Evolutionary conservation across 2,329 filamentous ascomycete species (phyloP).

Genomic region (Cercospora zeae-maydis): DNA sequence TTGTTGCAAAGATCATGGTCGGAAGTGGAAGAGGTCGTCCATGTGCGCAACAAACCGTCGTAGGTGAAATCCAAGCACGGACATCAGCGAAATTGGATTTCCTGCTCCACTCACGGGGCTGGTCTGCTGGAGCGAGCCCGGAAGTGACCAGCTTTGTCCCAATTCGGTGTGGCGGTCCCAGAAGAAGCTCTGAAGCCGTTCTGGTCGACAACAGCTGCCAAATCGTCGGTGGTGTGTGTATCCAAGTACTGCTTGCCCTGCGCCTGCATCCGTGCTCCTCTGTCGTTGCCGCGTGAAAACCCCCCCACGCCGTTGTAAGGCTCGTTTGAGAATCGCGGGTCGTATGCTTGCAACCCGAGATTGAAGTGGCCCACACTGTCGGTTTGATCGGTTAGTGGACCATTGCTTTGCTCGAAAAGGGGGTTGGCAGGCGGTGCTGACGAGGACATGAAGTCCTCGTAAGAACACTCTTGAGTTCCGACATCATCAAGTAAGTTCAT

Average conservation of each 20-base stretch:
- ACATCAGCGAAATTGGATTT: background rate
- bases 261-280: background rate
- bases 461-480: too few species aligned
- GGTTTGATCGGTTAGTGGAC: background rate
- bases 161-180: background rate
- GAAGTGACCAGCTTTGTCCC: background rate
- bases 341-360: background rate
- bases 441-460: background rate
- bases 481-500: background rate
- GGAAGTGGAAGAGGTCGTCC: background rate
- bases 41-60: background rate
- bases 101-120: background rate
- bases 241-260: background rate
- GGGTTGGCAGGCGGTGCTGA: background rate
- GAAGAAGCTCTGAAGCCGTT: background rate
- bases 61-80: background rate
- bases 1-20: background rate
- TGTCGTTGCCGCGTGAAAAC: background rate
- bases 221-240: background rate
- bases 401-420: background rate
- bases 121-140: background rate
- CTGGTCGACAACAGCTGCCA: background rate
- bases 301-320: background rate
- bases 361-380: background rate
- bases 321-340: background rate